Evolutionary conservation across 441 rosid genomes (phyloP), one percentile per base, ranked within the genome.

Genomic region (Populus trichocarpa): DNA sequence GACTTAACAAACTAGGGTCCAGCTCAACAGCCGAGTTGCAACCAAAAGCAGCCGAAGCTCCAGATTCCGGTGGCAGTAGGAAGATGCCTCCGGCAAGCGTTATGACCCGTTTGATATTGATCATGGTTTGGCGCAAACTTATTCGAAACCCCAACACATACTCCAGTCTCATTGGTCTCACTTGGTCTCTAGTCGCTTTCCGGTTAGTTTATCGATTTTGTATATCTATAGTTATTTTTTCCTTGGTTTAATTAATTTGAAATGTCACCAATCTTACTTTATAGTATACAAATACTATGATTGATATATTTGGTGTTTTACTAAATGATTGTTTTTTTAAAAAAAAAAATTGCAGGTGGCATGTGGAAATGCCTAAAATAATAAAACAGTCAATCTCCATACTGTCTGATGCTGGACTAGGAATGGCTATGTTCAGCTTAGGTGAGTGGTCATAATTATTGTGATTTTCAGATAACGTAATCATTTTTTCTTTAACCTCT

Each of bases 401-500:
- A 78, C 91, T 95, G 86, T 95, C 99, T 75, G 98, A 95, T 90
- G 99, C 99, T 80, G 99, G 99, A 69, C 97, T 95, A 72, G 99
- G 98, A 90, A 93, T 95, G 99, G 99, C 99, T 76, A 95, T 95
- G 99, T 95, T 96, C 90, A 96, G 99, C 87, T 93, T 96, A 75
- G 99, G 99, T 96, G 88, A 87, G 97, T 88, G 50, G 7, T 25
- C 77, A 69, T 23, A 1, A 25, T 40, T 78, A 8, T 70, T 50
- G 67, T 36, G 10, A 8, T 42, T 36, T 22, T 9, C 28, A 23
- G 71, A 7, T 67, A 30, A 32, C 20, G 33, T 22, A 6, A 18
- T 66, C 18, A 20, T 65, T 14, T 36, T 3, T 30, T 46, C 26
- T 10, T 2, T 16, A 38, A 30, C 77, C 66, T 11, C 1, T 67